Evolutionary conservation across 441 rosid genomes (phyloP), one percentile per base, ranked within the genome.

Genomic region (Aleurites moluccanus): DNA sequence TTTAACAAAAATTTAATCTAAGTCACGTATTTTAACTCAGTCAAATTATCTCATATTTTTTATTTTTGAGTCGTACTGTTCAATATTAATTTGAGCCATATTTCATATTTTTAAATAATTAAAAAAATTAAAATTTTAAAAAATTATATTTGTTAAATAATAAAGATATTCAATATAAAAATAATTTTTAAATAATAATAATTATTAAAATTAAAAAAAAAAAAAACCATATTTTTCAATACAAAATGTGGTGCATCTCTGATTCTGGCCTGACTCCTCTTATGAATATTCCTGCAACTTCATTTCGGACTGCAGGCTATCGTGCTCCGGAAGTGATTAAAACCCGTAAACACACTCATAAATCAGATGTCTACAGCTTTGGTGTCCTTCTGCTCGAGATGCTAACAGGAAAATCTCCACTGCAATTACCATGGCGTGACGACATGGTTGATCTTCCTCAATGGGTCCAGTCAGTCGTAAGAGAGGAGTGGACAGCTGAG

Each of bases 401-500:
- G 30, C 96, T 95, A 18, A 95, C 99, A 0, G 96, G 98, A 16
- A 95, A 93, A 71, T 89, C 97, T 1, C 99, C 99, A 2, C 79
- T 89, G 70, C 90, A 89, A 73, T 84, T 93, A 2, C 89, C 91
- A 0, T 85, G 88, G 11, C 87, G 96, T 10, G 96, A 93, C 6
- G 99, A 95, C 85, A 83, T 85, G 33, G 85, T 88, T 15, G 97
- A 95, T 78, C 85, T 95, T 75, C 97, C 93, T 50, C 79, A 97
- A 64, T 95, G 99, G 99, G 99, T 95, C 33, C 90, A 89, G 73
- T 91, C 96, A 3, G 99, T 94, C 2, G 98, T 94, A 44, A 80
- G 98, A 55, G 99, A 94, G 77, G 99, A 94, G 76, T 95, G 99
- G 99, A 95, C 97, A 6, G 96, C 98, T 42, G 99, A 93, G 72